Percentiles rank a stretch among this genome's conserved stretches.
Evolutionary conservation across 2,329 filamentous ascomycete species (phyloP).

Genomic region (Phaeosphaeriaceae sp.): DNA sequence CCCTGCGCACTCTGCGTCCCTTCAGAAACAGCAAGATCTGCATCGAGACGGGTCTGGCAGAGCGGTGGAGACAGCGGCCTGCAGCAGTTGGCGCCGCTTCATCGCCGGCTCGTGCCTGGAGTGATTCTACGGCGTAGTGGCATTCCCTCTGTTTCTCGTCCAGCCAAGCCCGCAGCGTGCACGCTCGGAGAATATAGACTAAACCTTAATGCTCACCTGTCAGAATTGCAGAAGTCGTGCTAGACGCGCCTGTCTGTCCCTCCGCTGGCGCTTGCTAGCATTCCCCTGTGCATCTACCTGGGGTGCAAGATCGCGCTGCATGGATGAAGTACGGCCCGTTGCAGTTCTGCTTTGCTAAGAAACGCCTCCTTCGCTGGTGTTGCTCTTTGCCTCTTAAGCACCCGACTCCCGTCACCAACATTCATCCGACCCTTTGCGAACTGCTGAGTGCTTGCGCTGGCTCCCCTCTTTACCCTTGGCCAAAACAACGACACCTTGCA

Average conservation of each 20-base stretch:
- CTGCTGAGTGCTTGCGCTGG: conserved; percentile 42
- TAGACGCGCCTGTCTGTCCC: conserved; percentile 35
- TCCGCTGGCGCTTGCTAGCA: conserved; percentile 36
- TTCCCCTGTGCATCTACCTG: conserved; percentile 32
- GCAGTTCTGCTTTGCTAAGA: conserved; percentile 45
- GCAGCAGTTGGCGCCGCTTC: conserved; percentile 38
- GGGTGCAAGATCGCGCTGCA: conserved; percentile 40
- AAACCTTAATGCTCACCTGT: conserved; percentile 48
- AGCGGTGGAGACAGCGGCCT: conserved; percentile 36
- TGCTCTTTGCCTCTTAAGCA: conserved; percentile 36
- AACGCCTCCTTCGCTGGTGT: conserved; percentile 38
- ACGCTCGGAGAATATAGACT: conserved; percentile 47
- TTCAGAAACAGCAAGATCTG: conserved; percentile 43
- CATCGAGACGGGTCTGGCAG: conserved; percentile 27
- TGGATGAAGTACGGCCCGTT: conserved; percentile 49
- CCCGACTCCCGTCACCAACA: conserved; percentile 35
- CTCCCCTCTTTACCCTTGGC: conserved; percentile 17
- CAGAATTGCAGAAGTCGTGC: conserved; percentile 41
- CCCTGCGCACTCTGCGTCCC: conserved; percentile 34
- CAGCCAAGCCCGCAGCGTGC: conserved; percentile 36
- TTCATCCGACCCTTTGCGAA: conserved; percentile 30
- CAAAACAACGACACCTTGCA: conserved; percentile 9
- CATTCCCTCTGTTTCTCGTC: conserved; percentile 33
- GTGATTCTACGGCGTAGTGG: conserved; percentile 39
- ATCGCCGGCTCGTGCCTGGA: conserved; percentile 45